Base-by-base conservation (phyloP, 2,329 filamentous ascomycete species). In the Verruconis gallopava region DNA sequence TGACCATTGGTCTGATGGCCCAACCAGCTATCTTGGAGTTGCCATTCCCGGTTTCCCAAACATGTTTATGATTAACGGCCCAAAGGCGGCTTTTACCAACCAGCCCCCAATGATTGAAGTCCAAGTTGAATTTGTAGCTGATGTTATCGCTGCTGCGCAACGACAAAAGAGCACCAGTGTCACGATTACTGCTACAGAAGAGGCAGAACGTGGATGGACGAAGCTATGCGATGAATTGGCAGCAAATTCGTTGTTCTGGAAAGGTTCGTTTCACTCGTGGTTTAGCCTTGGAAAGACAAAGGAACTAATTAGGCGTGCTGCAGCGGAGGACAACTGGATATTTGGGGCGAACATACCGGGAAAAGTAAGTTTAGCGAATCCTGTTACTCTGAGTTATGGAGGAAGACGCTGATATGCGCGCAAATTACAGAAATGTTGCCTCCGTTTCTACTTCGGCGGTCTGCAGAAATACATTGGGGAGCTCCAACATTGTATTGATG, bases 11-110 rank as follows among this genome's bases (percentile, higher is more conserved):
- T 5, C 12, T 14, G 15, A 20, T 5, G 30, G 30, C 13, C 22
- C 17, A 9, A 21, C 5, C 11, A 42, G 6, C 0, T 85, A 84
- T 49, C 61, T 82, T 4, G 79, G 79, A 0, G 50, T 77, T 1
- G 71, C 72, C 0, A 72, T 75, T 0, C 77, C 79, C 0, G 72
- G 70, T 0, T 82, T 82, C 47, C 79, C 79, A 0, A 85, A 84
- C 48, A 59, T 83, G 0, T 63, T 81, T 19, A 12, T 42, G 32
- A 40, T 42, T 6, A 38, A 14, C 11, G 40, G 40, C 5, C 40
- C 40, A 17, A 9, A 42, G 5, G n/a, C 11, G 4, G 5, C 30
- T 9, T 42, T 38, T 20, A 12, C 40, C 30, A 38, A 42, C 6
- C 5, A 40, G 11, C 40, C 15, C 21, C 18, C 32, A 18, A 20